Evolutionary conservation across 2,329 filamentous ascomycete genomes (phyloP), one percentile per base, ranked within the genome.

Genomic region (Erysiphe pulchra): DNA sequence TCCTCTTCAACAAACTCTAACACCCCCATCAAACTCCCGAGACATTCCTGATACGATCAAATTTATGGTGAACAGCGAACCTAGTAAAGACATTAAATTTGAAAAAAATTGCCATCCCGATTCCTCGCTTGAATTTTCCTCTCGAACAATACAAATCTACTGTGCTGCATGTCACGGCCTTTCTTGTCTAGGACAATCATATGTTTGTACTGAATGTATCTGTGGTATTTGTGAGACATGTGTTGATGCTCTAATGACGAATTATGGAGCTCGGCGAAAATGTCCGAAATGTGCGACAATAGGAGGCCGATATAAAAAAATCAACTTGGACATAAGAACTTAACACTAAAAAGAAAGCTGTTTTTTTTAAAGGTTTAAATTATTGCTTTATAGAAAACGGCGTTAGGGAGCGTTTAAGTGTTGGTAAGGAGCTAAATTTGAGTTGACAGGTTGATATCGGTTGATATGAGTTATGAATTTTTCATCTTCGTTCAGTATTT

Each of bases 121-220:
- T 55, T 79, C 79, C n/a, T 86, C 83, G 2, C 73, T 74, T 18
- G 77, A 70, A 55, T 80, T 80, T 63, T 73, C 73, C 16, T 76
- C 78, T 8, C 80, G 84, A 45, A 70, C 70, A 50, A 79, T 87
- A 2, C 82, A 92, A 58, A 92, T 95, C 38, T 93, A 92, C 59
- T 95, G 87, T 59, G 82, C 86, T 17, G 81, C 80, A 42, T 95
- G 87, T 57, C 76, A 82, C 51, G 74, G 78, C 34, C 67, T 85
- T 16, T 86, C 79, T 45, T 65, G 77, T 11, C 65, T 95, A 24
- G 78, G 76, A 55, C 80, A 87, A 55, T 90, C 83, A 32, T 94
- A 85, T 57, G 87, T 87, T 18, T 95, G 87, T 60, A 93, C 86
- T 1, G 86, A 94, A 61, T 95, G 90, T 60, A 92, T 95, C 51